phyloP scores from a whole-genome alignment of 345 rosid genomes.

The Firmiana major region DNA sequence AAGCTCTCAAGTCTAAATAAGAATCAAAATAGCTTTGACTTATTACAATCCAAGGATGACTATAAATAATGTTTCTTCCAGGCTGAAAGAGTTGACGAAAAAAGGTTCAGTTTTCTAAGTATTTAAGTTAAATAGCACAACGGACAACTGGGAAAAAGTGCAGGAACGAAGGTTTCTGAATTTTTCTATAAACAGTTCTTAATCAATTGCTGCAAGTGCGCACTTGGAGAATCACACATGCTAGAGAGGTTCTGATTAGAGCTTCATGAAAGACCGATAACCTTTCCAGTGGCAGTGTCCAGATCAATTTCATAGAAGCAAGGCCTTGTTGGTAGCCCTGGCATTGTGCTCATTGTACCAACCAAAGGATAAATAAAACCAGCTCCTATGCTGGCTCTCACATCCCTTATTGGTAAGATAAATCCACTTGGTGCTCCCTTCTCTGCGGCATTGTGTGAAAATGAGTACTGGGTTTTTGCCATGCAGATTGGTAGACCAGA shows the following conservation, averaged over 20 bases:
- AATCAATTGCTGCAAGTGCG: background rate
- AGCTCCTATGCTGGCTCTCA: conserved; percentile 94
- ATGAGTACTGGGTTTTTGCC: conserved; percentile 97
- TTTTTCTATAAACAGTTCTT: background rate
- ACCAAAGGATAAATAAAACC: conserved; percentile 95
- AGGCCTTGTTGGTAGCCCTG: conserved; percentile 97
- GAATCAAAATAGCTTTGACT: background rate
- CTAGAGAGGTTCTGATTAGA: background rate
- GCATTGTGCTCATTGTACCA: conserved; percentile 98
- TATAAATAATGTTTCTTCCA: background rate
- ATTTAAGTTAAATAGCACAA: background rate
- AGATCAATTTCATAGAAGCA: conserved; percentile 92
- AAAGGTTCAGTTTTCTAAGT: background rate
- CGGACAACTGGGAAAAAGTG: background rate
- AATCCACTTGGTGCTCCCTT: conserved; percentile 94
- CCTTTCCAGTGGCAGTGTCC: conserved; percentile 75
- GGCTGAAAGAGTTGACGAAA: background rate
- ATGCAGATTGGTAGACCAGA: conserved; percentile 91
- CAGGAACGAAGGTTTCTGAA: background rate
- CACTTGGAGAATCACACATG: background rate
- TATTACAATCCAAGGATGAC: background rate
- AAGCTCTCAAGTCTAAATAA: background rate
- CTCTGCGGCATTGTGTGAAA: conserved; percentile 70
- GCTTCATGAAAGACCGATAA: conserved; percentile 74
- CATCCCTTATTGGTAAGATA: conserved; percentile 81